phyloP scores from a whole-genome alignment of 169 alveolate species.

The Plasmodium sp. region DNA sequence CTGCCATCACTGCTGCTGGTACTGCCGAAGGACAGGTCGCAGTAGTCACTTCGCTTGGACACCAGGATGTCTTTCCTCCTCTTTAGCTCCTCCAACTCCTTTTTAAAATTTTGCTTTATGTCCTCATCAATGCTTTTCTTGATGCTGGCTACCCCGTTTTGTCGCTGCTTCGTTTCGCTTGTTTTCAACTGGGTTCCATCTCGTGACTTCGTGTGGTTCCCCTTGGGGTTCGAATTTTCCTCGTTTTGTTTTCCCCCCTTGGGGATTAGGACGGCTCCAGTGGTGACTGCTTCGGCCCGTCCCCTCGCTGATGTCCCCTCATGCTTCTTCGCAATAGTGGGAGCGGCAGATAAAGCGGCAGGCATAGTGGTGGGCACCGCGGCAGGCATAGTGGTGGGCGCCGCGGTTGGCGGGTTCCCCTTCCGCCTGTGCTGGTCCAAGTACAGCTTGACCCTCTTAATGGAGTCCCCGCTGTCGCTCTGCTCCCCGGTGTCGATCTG shows the following conservation, averaged over 20 bases:
- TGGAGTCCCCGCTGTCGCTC: neutral
- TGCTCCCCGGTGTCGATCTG: neutral
- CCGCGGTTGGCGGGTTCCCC: neutral
- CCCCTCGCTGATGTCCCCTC: neutral
- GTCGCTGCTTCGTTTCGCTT: neutral
- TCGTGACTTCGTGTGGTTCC: neutral
- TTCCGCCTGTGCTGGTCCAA: constrained; percentile 1
- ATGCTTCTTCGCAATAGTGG: neutral
- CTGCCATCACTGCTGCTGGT: constrained; percentile 25
- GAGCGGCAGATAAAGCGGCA: too few relatives aligned
- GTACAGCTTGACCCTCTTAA: constrained; percentile 18
- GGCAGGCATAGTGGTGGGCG: neutral
- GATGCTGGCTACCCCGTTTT: neutral
- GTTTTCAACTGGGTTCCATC: neutral
- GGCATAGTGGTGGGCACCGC: too few relatives aligned
- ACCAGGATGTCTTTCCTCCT: constrained; percentile 34
- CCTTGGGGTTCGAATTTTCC: neutral
- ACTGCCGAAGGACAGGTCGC: constrained; percentile 27
- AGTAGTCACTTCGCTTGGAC: constrained; percentile 1
- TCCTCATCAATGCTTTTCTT: constrained; percentile 22
- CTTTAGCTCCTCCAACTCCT: constrained; percentile 48
- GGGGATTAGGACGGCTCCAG: neutral
- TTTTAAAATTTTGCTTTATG: constrained; percentile 23
- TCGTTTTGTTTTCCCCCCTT: neutral
- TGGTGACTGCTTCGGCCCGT: neutral